phyloP scores from a whole-genome alignment of 1,284 basidiomycete genomes.

The Vanrija humicola region DNA sequence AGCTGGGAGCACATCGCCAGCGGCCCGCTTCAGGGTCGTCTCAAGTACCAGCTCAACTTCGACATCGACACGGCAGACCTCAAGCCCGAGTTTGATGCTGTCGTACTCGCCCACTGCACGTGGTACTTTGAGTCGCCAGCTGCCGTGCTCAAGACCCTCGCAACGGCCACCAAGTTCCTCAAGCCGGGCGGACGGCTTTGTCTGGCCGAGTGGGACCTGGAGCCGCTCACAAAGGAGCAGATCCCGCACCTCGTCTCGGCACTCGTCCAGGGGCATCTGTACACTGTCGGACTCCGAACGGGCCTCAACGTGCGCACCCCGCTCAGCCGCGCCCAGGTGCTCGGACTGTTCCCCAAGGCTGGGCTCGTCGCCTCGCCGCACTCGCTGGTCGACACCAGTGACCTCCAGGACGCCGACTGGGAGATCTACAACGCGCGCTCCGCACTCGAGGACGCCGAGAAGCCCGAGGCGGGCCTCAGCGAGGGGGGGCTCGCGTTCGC shows the following conservation, averaged over 20 bases:
- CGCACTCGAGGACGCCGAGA: background rate
- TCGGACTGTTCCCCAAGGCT: background rate
- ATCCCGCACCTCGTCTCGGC: constrained; percentile 5
- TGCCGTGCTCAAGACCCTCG: background rate
- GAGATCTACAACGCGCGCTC: background rate
- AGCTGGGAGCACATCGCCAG: background rate
- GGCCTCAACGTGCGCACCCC: background rate
- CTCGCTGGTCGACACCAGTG: background rate
- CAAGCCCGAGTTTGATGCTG: background rate
- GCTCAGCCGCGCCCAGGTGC: background rate
- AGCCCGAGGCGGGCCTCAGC: background rate
- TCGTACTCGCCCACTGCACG: constrained; percentile 5
- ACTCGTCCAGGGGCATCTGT: background rate
- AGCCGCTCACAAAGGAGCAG: background rate
- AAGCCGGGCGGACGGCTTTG: background rate
- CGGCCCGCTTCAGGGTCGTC: background rate
- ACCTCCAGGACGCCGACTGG: constrained; percentile 3
- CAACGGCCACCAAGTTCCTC: background rate
- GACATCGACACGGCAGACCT: background rate
- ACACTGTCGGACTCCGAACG: background rate
- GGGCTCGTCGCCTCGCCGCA: background rate
- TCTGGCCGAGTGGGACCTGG: constrained; percentile 7
- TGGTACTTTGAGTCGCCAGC: constrained; percentile 7
- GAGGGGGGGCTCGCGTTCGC: background rate
- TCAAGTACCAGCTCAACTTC: background rate